Conservation (phyloP, 2,329 filamentous ascomycete genomes). For the Sclerotinia subarctica region DNA sequence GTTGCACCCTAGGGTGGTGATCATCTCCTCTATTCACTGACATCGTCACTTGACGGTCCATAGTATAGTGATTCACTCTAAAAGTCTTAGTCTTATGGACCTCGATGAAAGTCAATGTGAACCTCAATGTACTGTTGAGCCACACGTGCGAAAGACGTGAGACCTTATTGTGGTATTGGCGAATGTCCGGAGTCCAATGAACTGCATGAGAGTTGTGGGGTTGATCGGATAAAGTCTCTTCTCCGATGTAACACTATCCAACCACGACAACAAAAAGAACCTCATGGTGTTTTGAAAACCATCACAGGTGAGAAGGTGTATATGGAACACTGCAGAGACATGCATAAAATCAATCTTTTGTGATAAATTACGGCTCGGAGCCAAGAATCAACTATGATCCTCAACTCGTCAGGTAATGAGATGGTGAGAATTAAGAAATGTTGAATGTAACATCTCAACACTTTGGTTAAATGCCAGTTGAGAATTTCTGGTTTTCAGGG, state of each 20-base stretch:
- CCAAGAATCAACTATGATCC: neutral
- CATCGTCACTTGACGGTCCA: conserved; percentile 14
- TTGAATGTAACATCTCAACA: neutral
- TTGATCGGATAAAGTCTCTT: neutral
- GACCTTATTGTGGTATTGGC: conserved; percentile 15
- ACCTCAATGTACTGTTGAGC: neutral
- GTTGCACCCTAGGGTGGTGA: neutral
- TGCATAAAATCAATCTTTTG: neutral
- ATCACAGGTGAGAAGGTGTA: neutral
- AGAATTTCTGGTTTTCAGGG: neutral
- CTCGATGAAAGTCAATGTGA: too few relatives aligned
- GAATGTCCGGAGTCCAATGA: neutral
- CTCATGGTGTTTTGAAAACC: neutral
- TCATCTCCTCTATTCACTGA: neutral
- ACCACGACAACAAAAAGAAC: conserved; percentile 4
- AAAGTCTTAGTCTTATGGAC: neutral
- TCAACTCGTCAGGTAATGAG: neutral
- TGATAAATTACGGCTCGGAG: neutral
- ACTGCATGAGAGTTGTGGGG: conserved; percentile 2
- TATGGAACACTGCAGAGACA: neutral
- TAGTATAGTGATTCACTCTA: conserved; percentile 6
- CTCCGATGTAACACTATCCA: conserved; percentile 17
- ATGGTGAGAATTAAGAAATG: neutral
- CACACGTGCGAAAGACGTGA: conserved; percentile 19
- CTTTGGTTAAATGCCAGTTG: neutral